Conservation (phyloP, 2,329 filamentous ascomycete species). For the Alternaria angustiovoidea region DNA sequence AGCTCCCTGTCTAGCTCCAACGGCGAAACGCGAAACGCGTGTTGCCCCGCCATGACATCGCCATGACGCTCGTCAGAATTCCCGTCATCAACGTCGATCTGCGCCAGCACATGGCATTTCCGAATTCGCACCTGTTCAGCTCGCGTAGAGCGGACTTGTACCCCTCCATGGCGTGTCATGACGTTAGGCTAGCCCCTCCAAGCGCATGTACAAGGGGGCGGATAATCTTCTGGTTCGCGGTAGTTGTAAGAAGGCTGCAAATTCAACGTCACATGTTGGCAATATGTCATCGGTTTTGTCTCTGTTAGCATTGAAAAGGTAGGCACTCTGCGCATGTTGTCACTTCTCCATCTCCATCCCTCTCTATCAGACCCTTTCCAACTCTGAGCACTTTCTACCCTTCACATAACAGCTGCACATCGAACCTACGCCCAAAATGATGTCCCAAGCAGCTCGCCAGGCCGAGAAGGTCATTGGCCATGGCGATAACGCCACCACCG, state of each 20-base stretch:
- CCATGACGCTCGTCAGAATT: conserved; percentile 33
- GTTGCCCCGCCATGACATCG: conserved; percentile 38
- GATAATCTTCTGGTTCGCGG: conserved; percentile 24
- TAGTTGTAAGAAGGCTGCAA: conserved; percentile 28
- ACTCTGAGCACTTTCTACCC: neutral
- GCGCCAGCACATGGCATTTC: conserved; percentile 26
- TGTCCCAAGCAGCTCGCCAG: conserved; percentile 66
- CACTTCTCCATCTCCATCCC: neutral
- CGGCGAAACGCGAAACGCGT: conserved; percentile 16
- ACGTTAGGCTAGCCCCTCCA: conserved; percentile 37
- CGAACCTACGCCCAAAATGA: conserved; percentile 35
- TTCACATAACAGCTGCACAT: conserved; percentile 1
- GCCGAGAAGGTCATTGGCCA: conserved; percentile 75
- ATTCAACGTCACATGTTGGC: conserved; percentile 20
- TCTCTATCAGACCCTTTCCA: neutral
- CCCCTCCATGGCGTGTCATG: conserved; percentile 39
- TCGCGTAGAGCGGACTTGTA: conserved; percentile 23
- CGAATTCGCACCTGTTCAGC: conserved; percentile 6
- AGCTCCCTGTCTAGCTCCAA: conserved; percentile 20
- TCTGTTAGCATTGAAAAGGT: conserved; percentile 23
- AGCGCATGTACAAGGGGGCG: conserved; percentile 37
- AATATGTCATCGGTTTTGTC: conserved; percentile 35
- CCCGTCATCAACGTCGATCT: conserved; percentile 25
- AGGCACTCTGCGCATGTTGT: conserved; percentile 10
- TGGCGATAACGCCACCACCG: conserved; percentile 67